Evolutionary conservation across 176 grass and related monocot species (phyloP).

Genomic region (Dactylis glomerata): DNA sequence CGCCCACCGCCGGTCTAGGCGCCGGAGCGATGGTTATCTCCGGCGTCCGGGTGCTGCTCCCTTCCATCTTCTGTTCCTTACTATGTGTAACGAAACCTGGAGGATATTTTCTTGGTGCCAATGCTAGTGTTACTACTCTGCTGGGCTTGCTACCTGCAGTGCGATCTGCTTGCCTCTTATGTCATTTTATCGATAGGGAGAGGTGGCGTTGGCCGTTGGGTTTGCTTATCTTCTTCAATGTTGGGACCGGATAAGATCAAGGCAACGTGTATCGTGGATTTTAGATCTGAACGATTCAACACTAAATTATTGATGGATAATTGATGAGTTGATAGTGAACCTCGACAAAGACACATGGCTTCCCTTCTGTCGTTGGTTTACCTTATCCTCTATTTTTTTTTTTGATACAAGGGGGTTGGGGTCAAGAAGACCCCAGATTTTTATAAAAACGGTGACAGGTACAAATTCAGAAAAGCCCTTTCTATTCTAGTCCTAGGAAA

Average conservation of each 20-base stretch:
- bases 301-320: background rate
- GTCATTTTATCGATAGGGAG: background rate
- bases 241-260: slow-evolving; percentile 35
- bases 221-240: background rate
- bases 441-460: no score
- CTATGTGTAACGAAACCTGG: background rate
- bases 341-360: slow-evolving; percentile 11
- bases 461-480: no score
- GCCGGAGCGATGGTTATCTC: slow-evolving; percentile 32
- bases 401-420: no score
- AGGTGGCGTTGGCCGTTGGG: background rate
- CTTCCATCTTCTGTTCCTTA: slow-evolving; percentile 33
- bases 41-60: slow-evolving; percentile 11
- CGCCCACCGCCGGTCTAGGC: background rate
- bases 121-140: background rate
- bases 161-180: background rate
- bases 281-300: background rate
- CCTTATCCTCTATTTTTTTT: slow-evolving; percentile 33
- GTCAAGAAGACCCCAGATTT: no score
- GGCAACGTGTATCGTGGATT: background rate
- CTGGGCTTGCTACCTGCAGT: background rate
- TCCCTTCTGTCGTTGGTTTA: background rate
- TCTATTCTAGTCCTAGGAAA: no score
- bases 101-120: background rate
- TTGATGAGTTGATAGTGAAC: background rate